Percentiles rank a stretch among this genome's conserved stretches.
These are phyloP conservation scores for Sordariomycetes sp. DNA, from an alignment of 2,329 filamentous ascomycete genomes.

Conservation along the genomic window DNA sequence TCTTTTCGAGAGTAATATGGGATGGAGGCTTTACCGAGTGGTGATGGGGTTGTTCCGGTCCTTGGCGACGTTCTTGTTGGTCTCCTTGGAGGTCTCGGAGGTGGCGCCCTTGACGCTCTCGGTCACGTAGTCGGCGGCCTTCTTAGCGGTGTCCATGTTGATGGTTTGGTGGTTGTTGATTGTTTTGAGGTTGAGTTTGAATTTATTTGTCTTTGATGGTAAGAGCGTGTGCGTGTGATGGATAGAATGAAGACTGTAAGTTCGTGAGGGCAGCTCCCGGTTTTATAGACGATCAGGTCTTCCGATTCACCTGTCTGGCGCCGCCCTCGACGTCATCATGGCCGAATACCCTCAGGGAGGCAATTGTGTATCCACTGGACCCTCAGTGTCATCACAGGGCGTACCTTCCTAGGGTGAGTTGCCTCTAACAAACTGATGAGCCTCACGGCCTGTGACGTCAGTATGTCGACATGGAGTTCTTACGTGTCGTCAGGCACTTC, in stretches of 20 bases:
- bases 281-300: constrained; percentile 2
- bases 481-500: neutral
- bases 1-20: neutral
- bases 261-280: neutral
- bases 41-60: constrained; percentile 35
- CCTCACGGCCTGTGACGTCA: neutral
- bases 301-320: neutral
- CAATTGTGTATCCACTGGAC: neutral
- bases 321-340: neutral
- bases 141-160: constrained; percentile 40
- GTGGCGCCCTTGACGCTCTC: constrained; percentile 48
- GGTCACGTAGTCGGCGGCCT: constrained; percentile 56
- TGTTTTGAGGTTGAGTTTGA: constrained; percentile 8
- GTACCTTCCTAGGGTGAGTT: neutral
- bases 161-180: constrained; percentile 11
- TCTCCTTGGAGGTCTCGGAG: constrained; percentile 49
- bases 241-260: neutral
- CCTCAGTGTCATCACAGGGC: neutral
- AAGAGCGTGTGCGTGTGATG: neutral
- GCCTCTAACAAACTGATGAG: neutral
- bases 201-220: neutral
- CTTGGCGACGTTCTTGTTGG: constrained; percentile 59
- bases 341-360: neutral
- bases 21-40: constrained; percentile 33
- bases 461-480: neutral